Conservation (phyloP, 306 rosid genomes). For the Citrullus amarus region DNA sequence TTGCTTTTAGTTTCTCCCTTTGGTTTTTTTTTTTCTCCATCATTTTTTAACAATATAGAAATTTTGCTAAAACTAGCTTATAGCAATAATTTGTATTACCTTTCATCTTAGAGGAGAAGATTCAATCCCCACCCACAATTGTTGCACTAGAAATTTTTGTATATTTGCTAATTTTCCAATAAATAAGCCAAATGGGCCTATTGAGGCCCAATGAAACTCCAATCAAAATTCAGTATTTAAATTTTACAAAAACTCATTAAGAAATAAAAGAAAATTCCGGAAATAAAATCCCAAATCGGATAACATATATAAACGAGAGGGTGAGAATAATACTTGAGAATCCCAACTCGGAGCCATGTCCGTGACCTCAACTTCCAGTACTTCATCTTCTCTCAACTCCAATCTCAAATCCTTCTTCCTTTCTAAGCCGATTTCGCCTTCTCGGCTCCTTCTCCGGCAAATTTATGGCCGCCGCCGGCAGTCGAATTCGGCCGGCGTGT, state of each 20-base stretch:
- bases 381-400: slow-evolving; percentile 28
- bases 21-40: too few species aligned
- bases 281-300: slow-evolving; percentile 6
- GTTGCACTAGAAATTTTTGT: too few species aligned
- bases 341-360: slow-evolving; percentile 24
- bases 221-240: background rate
- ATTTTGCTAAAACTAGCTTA: too few species aligned
- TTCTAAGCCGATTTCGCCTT: slow-evolving; percentile 26
- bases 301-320: slow-evolving; percentile 51
- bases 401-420: slow-evolving; percentile 15
- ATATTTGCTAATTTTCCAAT: too few species aligned
- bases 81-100: too few species aligned
- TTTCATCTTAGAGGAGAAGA: too few species aligned
- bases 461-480: slow-evolving; percentile 13
- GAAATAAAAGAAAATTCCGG: background rate
- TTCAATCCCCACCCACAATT: too few species aligned
- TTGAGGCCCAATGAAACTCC: background rate
- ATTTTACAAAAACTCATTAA: too few species aligned
- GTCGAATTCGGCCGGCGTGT: slow-evolving; percentile 19
- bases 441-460: slow-evolving; percentile 25
- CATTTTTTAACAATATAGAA: too few species aligned
- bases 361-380: slow-evolving; percentile 26
- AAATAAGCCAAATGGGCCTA: background rate
- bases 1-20: too few species aligned
- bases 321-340: background rate